Evolutionary conservation across 305 asterid genomes (phyloP), one percentile per base, ranked within the genome.

Genomic region (Fraxinus albicans): DNA sequence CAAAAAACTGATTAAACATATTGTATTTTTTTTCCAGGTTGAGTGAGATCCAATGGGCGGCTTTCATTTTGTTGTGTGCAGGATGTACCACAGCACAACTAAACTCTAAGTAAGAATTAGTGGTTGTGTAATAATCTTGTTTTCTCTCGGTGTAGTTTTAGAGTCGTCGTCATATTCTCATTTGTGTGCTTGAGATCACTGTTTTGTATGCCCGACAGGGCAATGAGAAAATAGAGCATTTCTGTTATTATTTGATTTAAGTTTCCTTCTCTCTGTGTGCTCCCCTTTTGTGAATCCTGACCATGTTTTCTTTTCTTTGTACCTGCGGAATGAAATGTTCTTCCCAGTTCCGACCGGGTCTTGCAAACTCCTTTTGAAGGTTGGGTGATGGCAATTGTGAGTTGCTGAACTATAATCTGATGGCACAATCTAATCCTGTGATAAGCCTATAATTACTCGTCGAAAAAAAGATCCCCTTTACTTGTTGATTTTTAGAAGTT

Each of bases 11-110:
- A 76, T 82, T 82, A 77, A 79, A 65, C 21, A 13, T 34, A 77
- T 23, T 77, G 33, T 53, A 38, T 42, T 47, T 70, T 81, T 70
- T 74, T 86, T 89, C 50, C 91, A 96, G 98, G 94, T 86, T 96
- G 89, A 96, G 97, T 84, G 96, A 94, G 88, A 89, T 92, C 84
- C 99, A 96, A 85, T 96, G 99, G 98, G 96, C 98, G 53, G 99
- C 98, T 82, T 96, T 96, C 86, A 81, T 94, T 86, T 91, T 96
- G 85, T 87, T 96, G 86, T 91, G 98, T 87, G 99, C 98, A 23
- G 99, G 99, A 81, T 96, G 99, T 93, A 96, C 99, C 84, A 96
- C 99, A n/a, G 99, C 99, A 21, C 99, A 94, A 87, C 99, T 96
- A 65, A 95, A 92, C 79, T 90, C 98, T 53, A 91, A 90, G 99